Evolutionary conservation across 2,329 filamentous ascomycete species (phyloP), one percentile per base, ranked within the genome.

Genomic region (Scortechinia acanthostroma): DNA sequence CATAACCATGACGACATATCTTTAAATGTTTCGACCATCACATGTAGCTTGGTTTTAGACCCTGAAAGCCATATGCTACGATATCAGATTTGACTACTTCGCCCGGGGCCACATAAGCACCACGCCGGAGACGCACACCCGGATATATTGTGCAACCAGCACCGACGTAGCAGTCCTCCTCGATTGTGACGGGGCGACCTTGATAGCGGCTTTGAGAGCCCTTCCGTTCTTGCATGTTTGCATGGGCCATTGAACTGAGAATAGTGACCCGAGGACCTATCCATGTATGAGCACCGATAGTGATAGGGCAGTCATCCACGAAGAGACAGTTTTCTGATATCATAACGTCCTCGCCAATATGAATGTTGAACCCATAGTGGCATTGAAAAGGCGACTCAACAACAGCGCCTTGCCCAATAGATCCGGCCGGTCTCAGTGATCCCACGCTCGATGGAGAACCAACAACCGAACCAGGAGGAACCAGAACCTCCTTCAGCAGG

Each of bases 281-380:
- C 58, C 85, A 76, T 44, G 79, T 81, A 47, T 87, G 80, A 49
- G 88, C 79, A 2, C 91, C 91, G 55, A 97, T 90, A 42, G 72
- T 80, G 48, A 97, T 86, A 50, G 83, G 75, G 58, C 83, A 86
- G n/a, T 90, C 83, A 59, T 98, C 93, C 46, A 91, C 80, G 57
- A 97, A 84, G 21, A 82, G 83, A 62, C 91, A 96, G 55, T 88
- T 86, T 46, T 87, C 77, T 16, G 86, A 88, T 52, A 98, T 86
- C 46, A 83, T 77, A 2, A 94, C 88, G 51, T 93, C 83, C 53
- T 91, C 84, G 13, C 88, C 91, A 52, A 98, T 86, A 42, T 77
- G 77, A 54, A 97, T 86, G 61, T 98, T 97, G 67, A 95, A 97
- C 1, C 93, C 93, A 57, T 96, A 96, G 56, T 96, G 90, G 60